Evolutionary conservation across 2,329 filamentous ascomycete species (phyloP), one percentile per base, ranked within the genome.

Genomic region (Tolypocladium amazonense): DNA sequence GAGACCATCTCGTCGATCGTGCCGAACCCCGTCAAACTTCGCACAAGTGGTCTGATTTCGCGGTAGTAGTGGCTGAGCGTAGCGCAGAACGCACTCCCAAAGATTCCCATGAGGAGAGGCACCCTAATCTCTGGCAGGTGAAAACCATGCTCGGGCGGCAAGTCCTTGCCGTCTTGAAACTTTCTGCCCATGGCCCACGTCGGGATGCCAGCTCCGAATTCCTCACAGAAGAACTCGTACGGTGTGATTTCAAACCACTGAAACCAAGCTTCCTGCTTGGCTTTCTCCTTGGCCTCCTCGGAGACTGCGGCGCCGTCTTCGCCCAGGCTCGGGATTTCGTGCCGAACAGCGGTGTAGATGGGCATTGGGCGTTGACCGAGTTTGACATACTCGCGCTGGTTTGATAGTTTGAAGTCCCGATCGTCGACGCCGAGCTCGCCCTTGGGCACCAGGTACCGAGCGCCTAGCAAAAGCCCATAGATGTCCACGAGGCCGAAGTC

Each of bases 171-270:
- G 45, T 83, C 80, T 39, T 89, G 77, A 72, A 97, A 99, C 60
- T 83, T 86, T 54, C 94, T 84, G 3, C 94, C 94, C 61, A 97
- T 78, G 8, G 92, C 90, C 92, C 93, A 99, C 0, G 90, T 96
- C 0, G 94, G 94, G 62, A 99, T 97, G 3, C 94, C 93, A 2
- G 93, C 92, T 30, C 83, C 82, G 57, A 96, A 87, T 69, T 97
- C 93, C 72, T 97, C 93, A 66, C 92, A 96, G 73, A 94, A 97
- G 70, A 97, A 88, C 71, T 97, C 93, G 69, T 95, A 97, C 0
- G 93, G 93, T 0, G 91, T 95, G 67, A 93, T 88, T 69, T 99
- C 94, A 66, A 94, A 97, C 93, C 94, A 97, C 68, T 99, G 93
- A 67, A 97, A 99, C 90, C 92, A 97, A 2, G 91, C 82, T 68